Evolutionary conservation across 1,284 basidiomycete genomes (phyloP), one percentile per base, ranked within the genome.

Genomic region (Porogramme epimiltina): DNA sequence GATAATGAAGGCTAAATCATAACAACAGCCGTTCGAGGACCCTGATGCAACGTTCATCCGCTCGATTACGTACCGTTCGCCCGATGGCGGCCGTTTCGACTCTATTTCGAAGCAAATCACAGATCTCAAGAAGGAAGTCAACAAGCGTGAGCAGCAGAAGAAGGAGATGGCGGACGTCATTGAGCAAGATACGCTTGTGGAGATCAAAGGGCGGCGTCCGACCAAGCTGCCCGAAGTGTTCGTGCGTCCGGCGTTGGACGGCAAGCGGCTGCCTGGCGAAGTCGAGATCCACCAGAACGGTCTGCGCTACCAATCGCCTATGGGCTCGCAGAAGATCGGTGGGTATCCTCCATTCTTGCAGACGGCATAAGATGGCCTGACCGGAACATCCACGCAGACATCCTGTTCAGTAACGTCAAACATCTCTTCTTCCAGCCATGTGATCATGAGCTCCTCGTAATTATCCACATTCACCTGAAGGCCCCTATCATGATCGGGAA

Each of bases 341-440:
- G 61, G 59, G 87, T 70, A 3, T 15, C 45, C n/a, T n/a, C n/a
- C n/a, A n/a, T n/a, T n/a, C n/a, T n/a, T n/a, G n/a, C n/a, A n/a
- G n/a, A n/a, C n/a, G n/a, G n/a, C n/a, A n/a, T n/a, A 18, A 19
- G 2, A n/a, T n/a, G n/a, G n/a, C n/a, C 3, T n/a, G n/a, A n/a
- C 15, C 20, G 20, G 23, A 38, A 3, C 11, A 1, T 47, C n/a
- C 5, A 1, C 39, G 11, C 63, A 95, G 94, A 98, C 68, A 81
- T 99, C 19, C 79, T 98, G 13, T 99, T 98, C 77, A 90, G 85
- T 75, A 99, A 99, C 70, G 90, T 99, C 76, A 98, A 97, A 73
- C 97, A 99, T 71, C 78, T 99, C 22, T 98, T 99, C 77, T 99
- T 98, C 84, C 97, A 98, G 69, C 95, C 97, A 5, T 98, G 96